Evolutionary conservation across 352 stramenopile genomes (phyloP).

Genomic region (Thraustochytrium striatum): DNA sequence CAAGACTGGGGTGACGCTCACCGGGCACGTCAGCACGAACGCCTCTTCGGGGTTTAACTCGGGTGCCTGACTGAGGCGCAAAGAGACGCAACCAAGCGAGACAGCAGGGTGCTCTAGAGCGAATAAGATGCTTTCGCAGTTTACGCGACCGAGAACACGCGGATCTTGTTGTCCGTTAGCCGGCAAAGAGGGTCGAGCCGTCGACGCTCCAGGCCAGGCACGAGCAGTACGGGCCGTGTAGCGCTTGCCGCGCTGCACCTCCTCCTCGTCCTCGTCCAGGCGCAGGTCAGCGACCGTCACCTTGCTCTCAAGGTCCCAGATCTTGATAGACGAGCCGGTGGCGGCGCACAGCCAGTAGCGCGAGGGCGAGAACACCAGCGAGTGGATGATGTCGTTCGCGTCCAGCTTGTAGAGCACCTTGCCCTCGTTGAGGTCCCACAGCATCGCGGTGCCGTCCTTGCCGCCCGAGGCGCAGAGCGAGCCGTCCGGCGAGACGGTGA

Average conservation of each 20-base stretch:
- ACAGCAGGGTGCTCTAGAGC: not conserved
- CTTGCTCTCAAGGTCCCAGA: conserved; percentile 99
- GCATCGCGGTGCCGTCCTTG: conserved; percentile 99
- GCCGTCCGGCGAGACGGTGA: conserved; percentile 98
- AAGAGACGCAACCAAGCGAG: not conserved
- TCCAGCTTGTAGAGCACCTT: conserved; percentile 99
- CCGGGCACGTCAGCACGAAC: no score
- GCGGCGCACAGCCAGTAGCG: conserved; percentile 99
- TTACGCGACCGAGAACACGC: conserved; percentile 63
- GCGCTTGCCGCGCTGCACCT: conserved; percentile 71
- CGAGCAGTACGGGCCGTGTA: conserved; percentile 89
- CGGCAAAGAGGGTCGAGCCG: conserved; percentile 95
- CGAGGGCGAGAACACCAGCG: conserved; percentile 98
- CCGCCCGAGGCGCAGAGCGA: conserved; percentile 97
- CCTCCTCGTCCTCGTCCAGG: conserved; percentile 60
- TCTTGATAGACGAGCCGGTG: conserved; percentile 98
- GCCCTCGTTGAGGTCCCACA: conserved; percentile 99
- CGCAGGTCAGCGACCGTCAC: conserved; percentile 94
- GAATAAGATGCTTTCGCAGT: not conserved
- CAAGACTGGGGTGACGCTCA: not conserved
- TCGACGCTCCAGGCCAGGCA: conserved; percentile 97
- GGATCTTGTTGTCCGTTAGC: conserved; percentile 98
- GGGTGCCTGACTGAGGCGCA: not conserved
- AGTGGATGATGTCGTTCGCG: conserved; percentile 92
- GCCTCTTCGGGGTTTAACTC: no score